phyloP scores from a whole-genome alignment of 1,284 basidiomycete species.

The Omphalotus olearius region DNA sequence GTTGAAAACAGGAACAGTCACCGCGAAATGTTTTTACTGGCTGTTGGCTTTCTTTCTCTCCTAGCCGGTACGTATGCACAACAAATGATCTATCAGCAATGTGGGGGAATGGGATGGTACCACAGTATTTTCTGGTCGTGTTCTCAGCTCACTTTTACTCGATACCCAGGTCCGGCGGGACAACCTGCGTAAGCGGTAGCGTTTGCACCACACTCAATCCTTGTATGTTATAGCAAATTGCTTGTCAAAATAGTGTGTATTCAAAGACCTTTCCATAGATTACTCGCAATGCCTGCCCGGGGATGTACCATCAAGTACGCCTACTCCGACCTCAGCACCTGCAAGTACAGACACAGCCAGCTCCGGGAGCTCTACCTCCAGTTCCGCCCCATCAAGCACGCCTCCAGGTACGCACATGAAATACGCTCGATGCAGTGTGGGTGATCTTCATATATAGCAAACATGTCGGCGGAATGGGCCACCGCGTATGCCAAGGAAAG shows the following conservation, averaged over 20 bases:
- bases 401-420: constrained; percentile 15
- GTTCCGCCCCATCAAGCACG: constrained; percentile 18
- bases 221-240: constrained; percentile 29
- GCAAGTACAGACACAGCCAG: constrained; percentile 17
- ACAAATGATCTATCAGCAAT: constrained; percentile 38
- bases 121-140: constrained; percentile 8
- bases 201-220: constrained; percentile 37
- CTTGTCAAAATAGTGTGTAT: too few relatives aligned
- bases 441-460: constrained; percentile 24
- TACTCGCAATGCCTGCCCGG: constrained; percentile 46
- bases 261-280: constrained; percentile 23
- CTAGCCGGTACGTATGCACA: constrained; percentile 23
- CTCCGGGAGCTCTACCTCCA: constrained; percentile 17
- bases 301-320: constrained; percentile 19
- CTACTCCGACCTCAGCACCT: constrained; percentile 19
- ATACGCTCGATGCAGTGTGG: background rate
- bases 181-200: constrained; percentile 37
- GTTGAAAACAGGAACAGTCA: background rate
- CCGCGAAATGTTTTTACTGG: constrained; percentile 4
- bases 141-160: background rate
- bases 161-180: constrained; percentile 35
- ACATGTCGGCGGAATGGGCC: constrained; percentile 49
- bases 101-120: constrained; percentile 48
- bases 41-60: constrained; percentile 20
- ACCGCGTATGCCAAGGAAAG: constrained; percentile 51